A percentile compares a stretch with the other conserved stretches of the same genome.
Evolutionary conservation across 148 eudicot genomes (phyloP).

Genomic region (Euryodendron excelsum): DNA sequence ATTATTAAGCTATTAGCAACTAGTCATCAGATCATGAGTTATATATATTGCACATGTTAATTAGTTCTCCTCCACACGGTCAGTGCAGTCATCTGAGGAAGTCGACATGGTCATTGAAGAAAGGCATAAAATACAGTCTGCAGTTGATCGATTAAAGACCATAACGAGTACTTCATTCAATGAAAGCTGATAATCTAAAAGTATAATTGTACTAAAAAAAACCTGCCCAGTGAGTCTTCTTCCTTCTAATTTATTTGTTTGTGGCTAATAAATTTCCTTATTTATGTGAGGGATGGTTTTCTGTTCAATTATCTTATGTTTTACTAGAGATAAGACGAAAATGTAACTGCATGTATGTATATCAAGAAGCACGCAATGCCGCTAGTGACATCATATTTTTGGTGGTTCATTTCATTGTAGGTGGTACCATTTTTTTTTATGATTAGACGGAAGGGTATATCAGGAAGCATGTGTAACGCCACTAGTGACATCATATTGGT

Average conservation of each 20-base stretch:
- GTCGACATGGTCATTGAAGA: constrained; percentile 54
- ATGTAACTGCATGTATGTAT: no score
- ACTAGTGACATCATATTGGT: no score
- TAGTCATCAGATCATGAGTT: background rate
- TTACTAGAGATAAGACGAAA: no score
- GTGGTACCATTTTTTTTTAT: no score
- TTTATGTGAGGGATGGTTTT: background rate
- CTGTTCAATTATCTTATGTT: no score
- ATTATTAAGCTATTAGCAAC: background rate
- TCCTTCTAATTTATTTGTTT: background rate
- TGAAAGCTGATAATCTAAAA: constrained; percentile 4
- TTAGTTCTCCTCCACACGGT: background rate
- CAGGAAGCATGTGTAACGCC: no score
- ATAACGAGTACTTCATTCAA: no score
- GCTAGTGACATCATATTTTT: no score
- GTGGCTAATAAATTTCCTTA: background rate
- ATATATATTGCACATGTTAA: background rate
- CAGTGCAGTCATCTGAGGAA: constrained; percentile 50
- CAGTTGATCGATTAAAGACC: constrained; percentile 39
- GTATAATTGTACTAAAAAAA: background rate
- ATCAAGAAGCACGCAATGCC: no score
- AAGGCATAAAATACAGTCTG: constrained; percentile 43
- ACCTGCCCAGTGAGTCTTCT: constrained; percentile 2
- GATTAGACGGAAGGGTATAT: no score
- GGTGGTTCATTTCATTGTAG: no score